Conservation (phyloP, 2,329 filamentous ascomycete genomes). For the Neofusicoccum umdonicola region DNA sequence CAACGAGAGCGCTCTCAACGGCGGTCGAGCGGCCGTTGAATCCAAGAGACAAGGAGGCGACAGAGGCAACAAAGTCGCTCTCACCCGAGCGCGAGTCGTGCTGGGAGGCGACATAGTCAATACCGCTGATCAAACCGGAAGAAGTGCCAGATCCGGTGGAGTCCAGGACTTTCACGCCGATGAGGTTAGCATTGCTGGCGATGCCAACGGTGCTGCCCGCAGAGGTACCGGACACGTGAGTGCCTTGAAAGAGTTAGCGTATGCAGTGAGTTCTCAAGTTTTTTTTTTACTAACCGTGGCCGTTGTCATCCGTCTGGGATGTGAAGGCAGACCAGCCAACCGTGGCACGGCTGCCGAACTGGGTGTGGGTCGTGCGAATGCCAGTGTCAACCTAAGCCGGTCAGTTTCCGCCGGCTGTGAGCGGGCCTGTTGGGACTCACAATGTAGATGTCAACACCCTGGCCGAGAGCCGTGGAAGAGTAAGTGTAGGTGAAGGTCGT, state of each 20-base stretch:
- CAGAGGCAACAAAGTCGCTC: conserved; percentile 27
- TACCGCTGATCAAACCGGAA: conserved; percentile 32
- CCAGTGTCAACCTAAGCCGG: conserved; percentile 9
- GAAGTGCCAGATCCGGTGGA: conserved; percentile 32
- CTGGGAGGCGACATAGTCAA: conserved; percentile 38
- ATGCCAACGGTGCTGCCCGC: conserved; percentile 34
- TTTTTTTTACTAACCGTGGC: conserved; percentile 37
- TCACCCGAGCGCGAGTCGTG: conserved; percentile 33
- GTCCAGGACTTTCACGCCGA: conserved; percentile 38
- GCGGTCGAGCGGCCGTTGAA: conserved; percentile 23
- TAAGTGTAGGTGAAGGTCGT: conserved; percentile 24
- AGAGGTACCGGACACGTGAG: conserved; percentile 36
- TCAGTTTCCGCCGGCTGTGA: background rate
- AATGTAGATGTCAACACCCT: conserved; percentile 52
- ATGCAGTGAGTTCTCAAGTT: background rate
- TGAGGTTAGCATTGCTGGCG: conserved; percentile 35
- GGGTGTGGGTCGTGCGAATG: conserved; percentile 10
- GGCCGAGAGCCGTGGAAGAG: background rate
- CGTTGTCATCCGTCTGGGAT: conserved; percentile 39
- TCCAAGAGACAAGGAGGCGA: conserved; percentile 42
- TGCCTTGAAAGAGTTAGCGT: conserved; percentile 23
- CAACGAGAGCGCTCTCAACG: conserved; percentile 14
- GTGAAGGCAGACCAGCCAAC: conserved; percentile 29
- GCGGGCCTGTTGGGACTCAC: conserved; percentile 31
- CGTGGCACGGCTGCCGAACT: conserved; percentile 37